Evolutionary conservation across 1,139 yeast genomes (phyloP).

Genomic region (Saccharomyces hybrid): DNA sequence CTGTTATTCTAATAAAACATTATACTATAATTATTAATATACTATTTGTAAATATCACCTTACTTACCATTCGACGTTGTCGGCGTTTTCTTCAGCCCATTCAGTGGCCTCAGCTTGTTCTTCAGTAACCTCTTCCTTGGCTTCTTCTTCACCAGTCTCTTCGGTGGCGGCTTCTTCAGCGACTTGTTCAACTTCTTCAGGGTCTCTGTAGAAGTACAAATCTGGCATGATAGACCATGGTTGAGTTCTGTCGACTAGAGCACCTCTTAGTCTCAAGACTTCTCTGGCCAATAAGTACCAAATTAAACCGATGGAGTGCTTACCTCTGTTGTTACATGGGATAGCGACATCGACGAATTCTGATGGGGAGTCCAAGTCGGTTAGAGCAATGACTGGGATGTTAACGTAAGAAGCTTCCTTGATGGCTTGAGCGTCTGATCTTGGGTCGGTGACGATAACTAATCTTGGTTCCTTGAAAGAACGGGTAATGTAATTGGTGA

Average conservation of each 20-base stretch:
- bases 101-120: constrained; percentile 57
- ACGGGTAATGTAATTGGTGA: constrained; percentile 99
- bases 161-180: constrained; percentile 56
- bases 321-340: constrained; percentile 99
- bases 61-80: constrained; percentile 36
- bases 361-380: constrained; percentile 98
- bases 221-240: constrained; percentile 99
- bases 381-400: constrained; percentile 99
- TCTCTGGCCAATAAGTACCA: constrained; percentile 99
- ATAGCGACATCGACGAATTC: constrained; percentile 99
- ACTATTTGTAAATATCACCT: constrained; percentile 12
- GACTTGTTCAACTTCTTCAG: constrained; percentile 91
- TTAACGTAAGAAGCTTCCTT: constrained; percentile 99
- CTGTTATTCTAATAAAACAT: constrained; percentile 9
- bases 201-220: constrained; percentile 99
- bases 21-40: constrained; percentile 20
- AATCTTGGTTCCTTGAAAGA: constrained; percentile 99
- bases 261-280: constrained; percentile 98
- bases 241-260: constrained; percentile 92
- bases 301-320: constrained; percentile 99
- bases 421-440: constrained; percentile 99
- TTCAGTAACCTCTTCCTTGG: constrained; percentile 56
- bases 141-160: constrained; percentile 56
- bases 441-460: constrained; percentile 98
- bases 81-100: constrained; percentile 66